Conservation (phyloP, 441 rosid genomes). For the Macaranga tanarius region DNA sequence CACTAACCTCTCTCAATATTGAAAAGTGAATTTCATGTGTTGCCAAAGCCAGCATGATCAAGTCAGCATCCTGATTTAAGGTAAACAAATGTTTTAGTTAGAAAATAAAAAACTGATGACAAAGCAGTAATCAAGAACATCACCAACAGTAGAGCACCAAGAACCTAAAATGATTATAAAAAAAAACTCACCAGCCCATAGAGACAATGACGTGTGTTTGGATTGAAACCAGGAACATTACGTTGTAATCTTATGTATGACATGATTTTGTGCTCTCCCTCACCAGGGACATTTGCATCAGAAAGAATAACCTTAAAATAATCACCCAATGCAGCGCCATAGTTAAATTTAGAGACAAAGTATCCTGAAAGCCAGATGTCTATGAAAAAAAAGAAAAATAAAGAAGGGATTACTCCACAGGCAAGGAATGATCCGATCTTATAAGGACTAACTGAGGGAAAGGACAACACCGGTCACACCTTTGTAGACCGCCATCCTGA, state of each 20-base stretch:
- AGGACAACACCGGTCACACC: conserved; percentile 51
- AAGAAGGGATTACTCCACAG: conserved; percentile 48
- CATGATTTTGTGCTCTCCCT: conserved; percentile 99
- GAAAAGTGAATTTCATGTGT: conserved; percentile 99
- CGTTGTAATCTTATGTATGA: conserved; percentile 86
- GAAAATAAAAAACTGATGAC: background rate
- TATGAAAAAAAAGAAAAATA: conserved; percentile 28
- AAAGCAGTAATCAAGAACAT: background rate
- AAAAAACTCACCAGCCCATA: conserved; percentile 76
- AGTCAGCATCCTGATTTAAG: conserved; percentile 82
- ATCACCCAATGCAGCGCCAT: conserved; percentile 61
- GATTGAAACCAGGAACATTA: conserved; percentile 77
- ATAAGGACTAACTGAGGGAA: conserved; percentile 29
- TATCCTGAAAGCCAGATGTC: conserved; percentile 48
- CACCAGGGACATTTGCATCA: conserved; percentile 95
- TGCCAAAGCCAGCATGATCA: conserved; percentile 93
- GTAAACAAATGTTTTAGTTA: conserved; percentile 13
- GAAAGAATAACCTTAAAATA: conserved; percentile 96
- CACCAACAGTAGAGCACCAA: too few relatives aligned
- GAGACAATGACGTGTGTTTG: conserved; percentile 88
- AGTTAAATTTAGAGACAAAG: conserved; percentile 57
- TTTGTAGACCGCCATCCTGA: conserved; percentile 81
- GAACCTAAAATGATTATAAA: background rate
- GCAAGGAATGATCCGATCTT: conserved; percentile 46
- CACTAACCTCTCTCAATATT: conserved; percentile 84